Evolutionary conservation across 2,329 filamentous ascomycete genomes (phyloP).

Genomic region (Penicillium italicum): DNA sequence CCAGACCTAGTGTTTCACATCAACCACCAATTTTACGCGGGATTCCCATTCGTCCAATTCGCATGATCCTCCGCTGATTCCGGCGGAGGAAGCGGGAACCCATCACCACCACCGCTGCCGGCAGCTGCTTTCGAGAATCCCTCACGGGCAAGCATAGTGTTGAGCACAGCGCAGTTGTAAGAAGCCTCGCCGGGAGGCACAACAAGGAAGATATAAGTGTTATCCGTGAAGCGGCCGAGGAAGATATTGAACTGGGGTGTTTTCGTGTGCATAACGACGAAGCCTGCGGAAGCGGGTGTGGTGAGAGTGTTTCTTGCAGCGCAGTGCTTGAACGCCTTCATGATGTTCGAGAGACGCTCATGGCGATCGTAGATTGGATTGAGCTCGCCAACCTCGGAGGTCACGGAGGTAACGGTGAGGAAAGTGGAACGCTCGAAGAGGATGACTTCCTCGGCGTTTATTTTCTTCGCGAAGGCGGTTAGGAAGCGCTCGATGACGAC

Average conservation of each 20-base stretch:
- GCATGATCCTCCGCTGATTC: constrained; percentile 27
- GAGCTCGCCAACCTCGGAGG: constrained; percentile 65
- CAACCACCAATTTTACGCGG: constrained; percentile 5
- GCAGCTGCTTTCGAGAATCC: constrained; percentile 68
- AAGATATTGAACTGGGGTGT: constrained; percentile 80
- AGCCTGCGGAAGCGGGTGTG: constrained; percentile 42
- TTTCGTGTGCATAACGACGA: constrained; percentile 48
- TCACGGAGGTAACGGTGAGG: constrained; percentile 90
- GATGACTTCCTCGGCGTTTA: constrained; percentile 89
- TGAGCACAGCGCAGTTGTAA: constrained; percentile 86
- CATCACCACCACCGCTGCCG: constrained; percentile 39
- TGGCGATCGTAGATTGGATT: constrained; percentile 93
- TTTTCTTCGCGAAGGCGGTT: constrained; percentile 73
- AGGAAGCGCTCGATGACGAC: constrained; percentile 83
- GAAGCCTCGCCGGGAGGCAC: constrained; percentile 86
- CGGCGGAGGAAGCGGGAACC: constrained; percentile 38
- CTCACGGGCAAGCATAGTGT: constrained; percentile 80
- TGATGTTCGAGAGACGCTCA: constrained; percentile 92
- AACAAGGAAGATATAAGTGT: constrained; percentile 92
- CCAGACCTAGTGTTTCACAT: constrained; percentile 8
- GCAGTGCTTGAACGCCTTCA: constrained; percentile 95
- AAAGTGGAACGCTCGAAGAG: constrained; percentile 96
- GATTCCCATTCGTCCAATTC: constrained; percentile 6
- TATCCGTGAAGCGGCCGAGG: constrained; percentile 91
- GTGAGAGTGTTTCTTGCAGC: constrained; percentile 46